Conservation (phyloP, 2,329 filamentous ascomycete genomes). For the Aureobasidium sp. region DNA sequence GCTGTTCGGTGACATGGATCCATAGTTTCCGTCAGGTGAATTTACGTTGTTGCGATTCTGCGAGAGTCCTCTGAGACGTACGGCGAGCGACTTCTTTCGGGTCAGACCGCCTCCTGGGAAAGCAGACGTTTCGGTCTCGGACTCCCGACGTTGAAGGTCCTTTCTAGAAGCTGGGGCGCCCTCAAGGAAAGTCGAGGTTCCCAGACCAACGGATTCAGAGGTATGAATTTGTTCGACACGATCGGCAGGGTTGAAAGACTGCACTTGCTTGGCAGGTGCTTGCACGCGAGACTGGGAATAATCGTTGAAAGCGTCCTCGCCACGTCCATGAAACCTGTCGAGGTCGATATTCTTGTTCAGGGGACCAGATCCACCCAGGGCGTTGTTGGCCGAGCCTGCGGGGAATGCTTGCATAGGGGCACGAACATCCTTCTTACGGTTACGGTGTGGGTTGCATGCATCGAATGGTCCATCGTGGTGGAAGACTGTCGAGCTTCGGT, state of each 20-base stretch:
- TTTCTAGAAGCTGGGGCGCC: slow-evolving; percentile 79
- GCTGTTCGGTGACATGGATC: slow-evolving; percentile 17
- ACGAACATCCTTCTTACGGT: slow-evolving; percentile 69
- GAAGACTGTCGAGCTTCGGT: slow-evolving; percentile 58
- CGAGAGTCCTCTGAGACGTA: slow-evolving; percentile 80
- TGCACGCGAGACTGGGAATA: slow-evolving; percentile 48
- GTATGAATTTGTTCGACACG: slow-evolving; percentile 71
- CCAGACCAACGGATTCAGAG: slow-evolving; percentile 72
- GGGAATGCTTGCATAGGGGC: slow-evolving; percentile 97
- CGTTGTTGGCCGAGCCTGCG: slow-evolving; percentile 85
- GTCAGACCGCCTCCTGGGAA: slow-evolving; percentile 51
- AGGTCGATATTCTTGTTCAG: slow-evolving; percentile 75
- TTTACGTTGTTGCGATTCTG: slow-evolving; percentile 49
- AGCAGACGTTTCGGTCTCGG: slow-evolving; percentile 48
- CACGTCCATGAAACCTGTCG: slow-evolving; percentile 75
- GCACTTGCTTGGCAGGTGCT: slow-evolving; percentile 18
- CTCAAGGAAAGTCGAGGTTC: slow-evolving; percentile 92
- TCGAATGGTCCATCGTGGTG: slow-evolving; percentile 98
- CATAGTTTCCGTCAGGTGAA: slow-evolving; percentile 48
- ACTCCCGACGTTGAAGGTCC: slow-evolving; percentile 68
- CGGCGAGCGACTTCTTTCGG: slow-evolving; percentile 90
- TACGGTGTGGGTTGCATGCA: slow-evolving; percentile 89
- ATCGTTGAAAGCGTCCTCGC: slow-evolving; percentile 80
- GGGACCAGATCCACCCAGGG: slow-evolving; percentile 78
- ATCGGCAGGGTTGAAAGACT: slow-evolving; percentile 57